Percentiles rank a stretch among this genome's conserved stretches.
These are phyloP conservation scores for Myxozyma geophila DNA, from an alignment of 805 yeast genomes.

Conservation along the genomic window DNA sequence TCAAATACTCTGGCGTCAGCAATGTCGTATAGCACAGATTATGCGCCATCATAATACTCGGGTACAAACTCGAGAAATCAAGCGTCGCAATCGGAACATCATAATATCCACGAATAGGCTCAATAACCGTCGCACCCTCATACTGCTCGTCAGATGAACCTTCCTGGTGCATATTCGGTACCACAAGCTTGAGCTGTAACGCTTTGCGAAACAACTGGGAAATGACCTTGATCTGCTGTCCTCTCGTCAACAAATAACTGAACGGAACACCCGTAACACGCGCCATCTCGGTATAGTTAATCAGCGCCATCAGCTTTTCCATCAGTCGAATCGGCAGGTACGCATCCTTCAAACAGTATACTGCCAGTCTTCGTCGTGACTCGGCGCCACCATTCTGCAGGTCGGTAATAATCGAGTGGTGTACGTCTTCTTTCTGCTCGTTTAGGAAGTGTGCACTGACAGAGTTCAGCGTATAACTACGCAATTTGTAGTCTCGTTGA, in stretches of 20 bases:
- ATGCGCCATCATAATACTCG: conserved; percentile 99
- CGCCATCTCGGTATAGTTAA: conserved; percentile 98
- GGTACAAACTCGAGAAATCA: conserved; percentile 96
- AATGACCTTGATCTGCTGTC: conserved; percentile 96
- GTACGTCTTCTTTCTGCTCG: conserved; percentile 98
- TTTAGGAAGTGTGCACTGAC: conserved; percentile 92
- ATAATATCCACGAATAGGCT: conserved; percentile 93
- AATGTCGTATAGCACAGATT: conserved; percentile 94
- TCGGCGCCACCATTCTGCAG: conserved; percentile 91
- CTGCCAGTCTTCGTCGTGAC: conserved; percentile 92
- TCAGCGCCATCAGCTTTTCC: conserved; percentile 93
- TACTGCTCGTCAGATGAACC: conserved; percentile 87
- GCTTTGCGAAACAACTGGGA: conserved; percentile 96
- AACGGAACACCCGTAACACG: conserved; percentile 99
- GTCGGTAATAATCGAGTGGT: conserved; percentile 93
- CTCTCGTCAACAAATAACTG: conserved; percentile 83
- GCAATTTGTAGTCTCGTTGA: conserved; percentile 90
- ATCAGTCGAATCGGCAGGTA: conserved; percentile 83
- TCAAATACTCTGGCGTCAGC: conserved; percentile 59
- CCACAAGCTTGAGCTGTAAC: conserved; percentile 78
- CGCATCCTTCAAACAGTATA: conserved; percentile 96
- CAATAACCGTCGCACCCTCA: conserved; percentile 99
- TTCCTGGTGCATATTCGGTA: conserved; percentile 83
- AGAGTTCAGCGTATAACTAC: conserved; percentile 93
- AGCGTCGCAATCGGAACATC: conserved; percentile 97